Evolutionary conservation across 148 eudicot genomes (phyloP).

Genomic region (Pharnaceum exiguum): DNA sequence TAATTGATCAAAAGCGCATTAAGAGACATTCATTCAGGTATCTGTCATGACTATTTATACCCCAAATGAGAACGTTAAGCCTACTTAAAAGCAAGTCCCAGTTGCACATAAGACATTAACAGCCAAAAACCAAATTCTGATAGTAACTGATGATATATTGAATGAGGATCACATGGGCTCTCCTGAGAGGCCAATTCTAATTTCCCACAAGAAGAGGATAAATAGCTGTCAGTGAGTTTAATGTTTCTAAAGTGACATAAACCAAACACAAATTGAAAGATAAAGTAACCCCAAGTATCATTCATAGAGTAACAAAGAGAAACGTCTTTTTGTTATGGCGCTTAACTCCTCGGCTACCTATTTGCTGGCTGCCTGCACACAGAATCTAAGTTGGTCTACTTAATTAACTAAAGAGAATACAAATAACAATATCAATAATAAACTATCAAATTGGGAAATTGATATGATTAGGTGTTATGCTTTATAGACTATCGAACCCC

Average conservation of each 20-base stretch:
- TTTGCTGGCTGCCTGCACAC: conserved; percentile 18
- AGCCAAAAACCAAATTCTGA: conserved; percentile 8
- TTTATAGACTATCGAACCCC: conserved; percentile 50
- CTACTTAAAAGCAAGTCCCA: neutral
- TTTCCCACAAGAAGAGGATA: conserved; percentile 16
- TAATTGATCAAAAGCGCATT: conserved; percentile 3
- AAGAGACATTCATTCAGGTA: conserved; percentile 23
- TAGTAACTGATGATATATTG: conserved; percentile 3
- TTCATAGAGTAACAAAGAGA: conserved; percentile 14
- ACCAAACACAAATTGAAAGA: conserved; percentile 19
- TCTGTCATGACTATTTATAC: conserved; percentile 12
- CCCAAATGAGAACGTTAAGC: conserved; percentile 5
- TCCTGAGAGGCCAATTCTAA: conserved; percentile 1
- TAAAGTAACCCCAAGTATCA: conserved; percentile 18
- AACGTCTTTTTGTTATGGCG: conserved; percentile 10
- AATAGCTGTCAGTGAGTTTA: conserved; percentile 23
- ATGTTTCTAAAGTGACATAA: conserved; percentile 20
- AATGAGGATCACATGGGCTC: conserved; percentile 7
- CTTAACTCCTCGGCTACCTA: conserved; percentile 14
- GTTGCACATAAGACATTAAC: conserved; percentile 2
- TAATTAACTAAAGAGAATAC: conserved; percentile 12
- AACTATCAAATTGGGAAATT: conserved; percentile 24
- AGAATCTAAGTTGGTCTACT: conserved; percentile 11
- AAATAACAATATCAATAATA: conserved; percentile 5
- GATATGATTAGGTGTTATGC: conserved; percentile 43